Evolutionary conservation across 305 asterid genomes (phyloP), one percentile per base, ranked within the genome.

Genomic region (Fraxinus angustifolia): DNA sequence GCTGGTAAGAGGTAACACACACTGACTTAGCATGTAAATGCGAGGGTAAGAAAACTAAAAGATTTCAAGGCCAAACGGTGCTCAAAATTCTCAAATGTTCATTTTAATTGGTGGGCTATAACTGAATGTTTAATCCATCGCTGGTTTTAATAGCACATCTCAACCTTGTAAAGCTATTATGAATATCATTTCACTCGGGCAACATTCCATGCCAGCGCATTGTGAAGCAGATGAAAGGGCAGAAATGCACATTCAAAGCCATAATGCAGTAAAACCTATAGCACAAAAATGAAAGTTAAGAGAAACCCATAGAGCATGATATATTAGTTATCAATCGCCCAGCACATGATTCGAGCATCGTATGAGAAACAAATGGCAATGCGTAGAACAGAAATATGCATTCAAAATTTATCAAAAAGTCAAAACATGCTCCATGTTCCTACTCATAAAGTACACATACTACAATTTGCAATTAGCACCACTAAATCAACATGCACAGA

Each of bases 391-490:
- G 38, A 76, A 45, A 42, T 36, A 23, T 33, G 45, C n/a, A 34
- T 12, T 45, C 31, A 3, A 75, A 60, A 17, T 53, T 12, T 38
- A 17, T 79, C 34, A 38, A 31, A 45, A 38, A 16, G 40, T 23
- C 70, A 50, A 71, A 12, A 76, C 23, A 30, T 28, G 33, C 60
- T 82, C 12, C 77, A n/a, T 2, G 26, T 77, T 50, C 70, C 60
- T 23, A 40, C n/a, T 34, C 26, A 70, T 33, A 31, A 23, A 81
- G 35, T n/a, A 71, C 17, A 23, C 35, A 16, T 38, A 1, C 31
- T 65, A 33, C 78, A 2, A 53, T 26, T 67, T 76, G 78, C 62
- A 53, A 53, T 76, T 40, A 58, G 79, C 72, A 36, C 68, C 65
- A 33, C 72, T 21, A 42, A 80, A 38, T 70, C 10, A 75, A 38